Evolutionary conservation across 805 yeast species (phyloP), one percentile per base, ranked within the genome.

Genomic region (Candida railenensis): DNA sequence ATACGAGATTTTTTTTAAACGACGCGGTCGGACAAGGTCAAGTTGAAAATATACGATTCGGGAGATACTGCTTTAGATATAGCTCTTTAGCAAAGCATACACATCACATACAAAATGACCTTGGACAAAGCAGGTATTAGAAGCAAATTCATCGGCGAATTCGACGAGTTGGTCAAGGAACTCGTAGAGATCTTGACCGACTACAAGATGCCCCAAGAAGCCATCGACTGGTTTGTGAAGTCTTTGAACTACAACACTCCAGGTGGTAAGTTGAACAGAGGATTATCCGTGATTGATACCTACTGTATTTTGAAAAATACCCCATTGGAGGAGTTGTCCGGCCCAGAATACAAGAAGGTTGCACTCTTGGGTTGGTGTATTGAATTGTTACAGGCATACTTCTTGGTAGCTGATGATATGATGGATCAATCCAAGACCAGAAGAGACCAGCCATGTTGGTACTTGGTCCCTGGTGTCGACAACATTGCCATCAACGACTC

Each of bases 371-470:
- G 99, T 19, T 94, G 99, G 99, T 78, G 89, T 57, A 82, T 94
- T 56, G 99, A 94, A 73, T 77, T 94, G 54, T 76, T 92, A 56
- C 99, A 92, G 72, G 98, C 97, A 1, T 94, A 89, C 67, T 94
- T 94, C 77, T 78, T 94, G 59, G 98, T 94, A 47, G 95, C 98
- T 28, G 99, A 94, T 66, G 99, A 94, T 66, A 94, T 94, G 83
- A 94, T 94, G 99, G 99, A 94, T 67, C 82, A 83, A 56, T 87
- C 96, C 30, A 86, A 89, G 66, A 94, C 99, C 37, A 87, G 99
- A 78, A 85, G 99, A 67, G 99, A 97, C 49, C 97, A 92, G 71
- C 94, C 97, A 54, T 94, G 99, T 71, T 94, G 99, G 99, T 94
- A 90, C 76, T 82, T 77, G 62, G 78, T 72, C 32, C 82, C 80